Percentiles rank a stretch among this genome's conserved stretches.
These are phyloP conservation scores for Colletotrichum scovillei DNA, from an alignment of 2,329 filamentous ascomycete species.

Conservation along the genomic window DNA sequence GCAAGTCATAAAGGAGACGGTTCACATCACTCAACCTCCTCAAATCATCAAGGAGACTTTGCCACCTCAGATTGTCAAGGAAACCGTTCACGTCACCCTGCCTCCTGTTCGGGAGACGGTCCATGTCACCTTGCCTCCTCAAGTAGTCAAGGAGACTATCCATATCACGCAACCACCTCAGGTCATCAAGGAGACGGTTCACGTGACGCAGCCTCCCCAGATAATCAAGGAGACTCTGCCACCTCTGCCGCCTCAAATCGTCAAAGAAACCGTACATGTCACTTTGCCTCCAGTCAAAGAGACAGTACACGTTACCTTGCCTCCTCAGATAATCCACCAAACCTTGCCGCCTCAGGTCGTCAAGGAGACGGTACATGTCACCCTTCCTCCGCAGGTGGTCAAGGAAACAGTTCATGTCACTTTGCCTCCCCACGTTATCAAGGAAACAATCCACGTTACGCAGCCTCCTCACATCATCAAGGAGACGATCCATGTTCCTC, in stretches of 20 bases:
- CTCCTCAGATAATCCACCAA: slow-evolving; percentile 9
- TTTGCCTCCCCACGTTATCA: slow-evolving; percentile 1
- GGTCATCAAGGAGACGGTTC: not conserved
- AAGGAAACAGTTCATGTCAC: slow-evolving; percentile 30
- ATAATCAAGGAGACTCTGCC: slow-evolving; percentile 19
- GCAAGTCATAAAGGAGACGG: not conserved
- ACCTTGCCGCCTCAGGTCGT: not conserved
- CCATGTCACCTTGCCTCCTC: not conserved
- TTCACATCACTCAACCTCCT: slow-evolving; percentile 3
- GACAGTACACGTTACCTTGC: slow-evolving; percentile 15
- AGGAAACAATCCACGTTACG: slow-evolving; percentile 13
- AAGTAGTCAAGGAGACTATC: not conserved
- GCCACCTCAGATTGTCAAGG: slow-evolving; percentile 21
- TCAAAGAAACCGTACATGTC: not conserved
- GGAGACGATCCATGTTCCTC: slow-evolving; percentile 4
- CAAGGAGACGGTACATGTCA: slow-evolving; percentile 4
- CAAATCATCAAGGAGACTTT: slow-evolving; percentile 16
- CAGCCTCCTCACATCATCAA: not conserved
- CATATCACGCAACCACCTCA: not conserved
- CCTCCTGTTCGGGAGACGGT: slow-evolving; percentile 12
- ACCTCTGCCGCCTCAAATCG: slow-evolving; percentile 6
- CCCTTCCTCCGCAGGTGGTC: slow-evolving; percentile 12
- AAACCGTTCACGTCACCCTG: slow-evolving; percentile 20
- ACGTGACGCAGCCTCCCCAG: not conserved
- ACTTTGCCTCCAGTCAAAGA: not conserved